Evolutionary conservation across 176 grass and related monocot genomes (phyloP).

Genomic region (Triticum turgidum): DNA sequence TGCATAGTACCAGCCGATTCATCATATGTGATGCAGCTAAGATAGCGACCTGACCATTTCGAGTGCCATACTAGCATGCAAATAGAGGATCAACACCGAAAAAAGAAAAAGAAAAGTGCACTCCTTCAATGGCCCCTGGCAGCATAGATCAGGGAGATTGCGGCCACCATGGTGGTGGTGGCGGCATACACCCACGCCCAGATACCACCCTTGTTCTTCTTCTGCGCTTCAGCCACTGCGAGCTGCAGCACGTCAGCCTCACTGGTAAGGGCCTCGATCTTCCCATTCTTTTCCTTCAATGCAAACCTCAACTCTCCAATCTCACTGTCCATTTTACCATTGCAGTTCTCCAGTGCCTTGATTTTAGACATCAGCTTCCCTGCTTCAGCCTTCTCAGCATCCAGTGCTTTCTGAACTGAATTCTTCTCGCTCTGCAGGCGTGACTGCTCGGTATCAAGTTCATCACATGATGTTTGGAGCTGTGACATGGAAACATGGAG

Average conservation of each 20-base stretch:
- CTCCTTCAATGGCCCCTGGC: slow-evolving; percentile 34
- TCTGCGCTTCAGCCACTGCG: slow-evolving; percentile 45
- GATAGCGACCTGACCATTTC: slow-evolving; percentile 23
- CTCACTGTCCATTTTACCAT: slow-evolving; percentile 33
- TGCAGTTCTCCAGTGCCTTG: slow-evolving; percentile 43
- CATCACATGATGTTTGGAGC: slow-evolving; percentile 30
- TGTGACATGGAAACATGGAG: slow-evolving; percentile 34
- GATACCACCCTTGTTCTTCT: slow-evolving; percentile 39
- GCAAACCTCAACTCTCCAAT: slow-evolving; percentile 31
- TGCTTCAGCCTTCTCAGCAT: slow-evolving; percentile 39
- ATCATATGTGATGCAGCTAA: slow-evolving; percentile 21
- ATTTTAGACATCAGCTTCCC: slow-evolving; percentile 35
- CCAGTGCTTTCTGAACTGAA: slow-evolving; percentile 29
- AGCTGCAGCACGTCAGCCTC: slow-evolving; percentile 43
- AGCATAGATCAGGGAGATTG: slow-evolving; percentile 63
- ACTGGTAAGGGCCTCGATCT: slow-evolving; percentile 31
- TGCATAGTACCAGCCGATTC: slow-evolving; percentile 32
- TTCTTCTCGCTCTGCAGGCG: slow-evolving; percentile 39
- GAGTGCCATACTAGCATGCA: slow-evolving; percentile 11
- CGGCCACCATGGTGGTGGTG: slow-evolving; percentile 53
- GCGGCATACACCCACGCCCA: slow-evolving; percentile 63
- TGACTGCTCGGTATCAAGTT: background rate
- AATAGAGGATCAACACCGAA: background rate
- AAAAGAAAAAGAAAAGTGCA: slow-evolving; percentile 13
- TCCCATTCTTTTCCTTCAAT: slow-evolving; percentile 34